phyloP scores from a whole-genome alignment of 352 stramenopile species.

The Phytophthora tubulina region DNA sequence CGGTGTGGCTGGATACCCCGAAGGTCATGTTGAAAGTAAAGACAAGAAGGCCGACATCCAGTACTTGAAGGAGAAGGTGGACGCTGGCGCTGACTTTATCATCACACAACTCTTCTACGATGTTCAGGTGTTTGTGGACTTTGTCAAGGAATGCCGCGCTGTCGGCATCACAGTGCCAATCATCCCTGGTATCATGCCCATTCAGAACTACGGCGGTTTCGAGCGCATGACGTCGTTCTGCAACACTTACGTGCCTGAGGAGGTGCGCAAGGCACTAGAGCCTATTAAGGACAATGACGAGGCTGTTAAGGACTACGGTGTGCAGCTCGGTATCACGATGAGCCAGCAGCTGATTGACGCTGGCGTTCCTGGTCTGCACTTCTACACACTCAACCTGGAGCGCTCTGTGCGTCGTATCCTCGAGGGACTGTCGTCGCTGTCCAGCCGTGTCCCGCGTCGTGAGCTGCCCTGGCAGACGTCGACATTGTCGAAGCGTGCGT shows the following conservation, averaged over 20 bases:
- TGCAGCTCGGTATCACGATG: constrained; percentile 96
- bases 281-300: constrained; percentile 97
- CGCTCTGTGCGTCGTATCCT: constrained; percentile 91
- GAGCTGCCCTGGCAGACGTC: constrained; percentile 94
- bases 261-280: constrained; percentile 82
- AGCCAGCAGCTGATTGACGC: constrained; percentile 94
- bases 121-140: constrained; percentile 94
- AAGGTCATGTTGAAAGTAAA: constrained; percentile 95
- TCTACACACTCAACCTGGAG: constrained; percentile 97
- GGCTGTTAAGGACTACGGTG: constrained; percentile 96
- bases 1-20: constrained; percentile 97
- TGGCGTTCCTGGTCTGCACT: constrained; percentile 91
- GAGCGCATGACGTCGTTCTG: constrained; percentile 98
- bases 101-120: constrained; percentile 99
- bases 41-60: constrained; percentile 94
- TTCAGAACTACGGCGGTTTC: constrained; percentile 98
- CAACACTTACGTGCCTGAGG: constrained; percentile 95
- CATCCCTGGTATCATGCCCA: constrained; percentile 99
- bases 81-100: constrained; percentile 98
- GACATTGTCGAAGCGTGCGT: constrained; percentile 87
- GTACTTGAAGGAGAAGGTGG: constrained; percentile 98
- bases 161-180: constrained; percentile 96
- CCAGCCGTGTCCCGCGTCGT: constrained; percentile 65
- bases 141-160: constrained; percentile 92
- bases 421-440: constrained; percentile 71